Conservation (phyloP, 192 early-diverging fungal genomes). For the Backusella psychrophila region DNA sequence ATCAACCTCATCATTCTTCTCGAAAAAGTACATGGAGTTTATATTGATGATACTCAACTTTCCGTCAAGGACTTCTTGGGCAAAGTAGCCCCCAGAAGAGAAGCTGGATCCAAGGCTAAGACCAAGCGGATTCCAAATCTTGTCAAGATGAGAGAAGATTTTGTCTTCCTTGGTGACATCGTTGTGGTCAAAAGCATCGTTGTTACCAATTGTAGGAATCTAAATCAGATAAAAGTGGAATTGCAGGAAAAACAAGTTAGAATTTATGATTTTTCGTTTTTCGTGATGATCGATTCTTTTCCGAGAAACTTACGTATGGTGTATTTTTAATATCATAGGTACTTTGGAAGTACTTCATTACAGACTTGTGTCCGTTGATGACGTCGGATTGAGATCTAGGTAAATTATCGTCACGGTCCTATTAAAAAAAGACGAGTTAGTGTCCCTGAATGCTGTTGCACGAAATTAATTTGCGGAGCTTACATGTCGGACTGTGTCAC, state of each 20-base stretch:
- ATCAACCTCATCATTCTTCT: conserved; percentile 15
- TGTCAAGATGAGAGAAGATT: conserved; percentile 12
- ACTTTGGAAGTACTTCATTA: conserved; percentile 21
- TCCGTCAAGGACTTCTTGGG: conserved; percentile 28
- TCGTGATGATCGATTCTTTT: background rate
- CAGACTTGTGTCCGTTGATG: conserved; percentile 17
- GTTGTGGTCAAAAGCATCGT: conserved; percentile 35
- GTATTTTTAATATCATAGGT: conserved; percentile 17
- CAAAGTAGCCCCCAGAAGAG: conserved; percentile 36
- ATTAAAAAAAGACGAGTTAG: background rate
- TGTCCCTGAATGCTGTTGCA: background rate
- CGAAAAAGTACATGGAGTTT: conserved; percentile 42
- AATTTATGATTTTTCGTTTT: background rate
- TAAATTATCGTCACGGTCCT: conserved; percentile 23
- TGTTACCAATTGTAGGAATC: conserved; percentile 41
- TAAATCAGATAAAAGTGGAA: background rate
- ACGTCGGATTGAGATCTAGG: conserved; percentile 21
- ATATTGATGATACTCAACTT: conserved; percentile 19
- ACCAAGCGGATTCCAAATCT: conserved; percentile 36
- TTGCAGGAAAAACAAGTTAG: background rate
- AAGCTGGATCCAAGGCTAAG: conserved; percentile 30
- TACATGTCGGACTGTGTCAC: conserved; percentile 40
- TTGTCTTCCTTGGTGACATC: background rate
- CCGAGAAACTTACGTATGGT: conserved; percentile 15
- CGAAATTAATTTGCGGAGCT: conserved; percentile 3